phyloP scores from a whole-genome alignment of 371 early-diverging fungal species.

The Rhizomucor pusillus region DNA sequence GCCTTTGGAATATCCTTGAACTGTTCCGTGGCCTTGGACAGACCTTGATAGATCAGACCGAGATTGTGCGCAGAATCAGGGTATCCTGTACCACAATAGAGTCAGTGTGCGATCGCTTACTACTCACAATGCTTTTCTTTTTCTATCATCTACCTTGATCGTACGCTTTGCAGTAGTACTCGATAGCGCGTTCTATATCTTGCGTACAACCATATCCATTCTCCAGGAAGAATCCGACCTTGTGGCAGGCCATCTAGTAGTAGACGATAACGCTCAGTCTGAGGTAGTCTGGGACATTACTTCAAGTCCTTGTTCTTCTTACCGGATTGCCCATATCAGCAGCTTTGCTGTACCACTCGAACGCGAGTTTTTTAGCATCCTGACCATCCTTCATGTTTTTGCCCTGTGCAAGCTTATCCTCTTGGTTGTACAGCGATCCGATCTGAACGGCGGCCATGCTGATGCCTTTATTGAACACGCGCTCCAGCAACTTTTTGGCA shows the following conservation, averaged over 20 bases:
- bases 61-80: slow-evolving; percentile 63
- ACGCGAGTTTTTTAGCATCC: slow-evolving; percentile 49
- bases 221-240: slow-evolving; percentile 53
- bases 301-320: slow-evolving; percentile 14
- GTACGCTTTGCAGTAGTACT: slow-evolving; percentile 49
- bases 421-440: slow-evolving; percentile 56
- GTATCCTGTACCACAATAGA: slow-evolving; percentile 16
- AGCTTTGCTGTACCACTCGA: slow-evolving; percentile 53
- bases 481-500: slow-evolving; percentile 51
- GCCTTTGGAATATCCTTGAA: slow-evolving; percentile 48
- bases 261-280: too few relatives aligned
- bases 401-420: slow-evolving; percentile 51
- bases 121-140: too few relatives aligned
- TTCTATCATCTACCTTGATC: slow-evolving; percentile 53
- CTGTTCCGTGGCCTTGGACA: slow-evolving; percentile 28
- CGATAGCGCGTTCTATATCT: slow-evolving; percentile 44
- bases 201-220: slow-evolving; percentile 42
- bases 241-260: slow-evolving; percentile 67
- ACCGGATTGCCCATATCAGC: slow-evolving; percentile 54
- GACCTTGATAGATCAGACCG: slow-evolving; percentile 57
- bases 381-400: slow-evolving; percentile 46
- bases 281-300: too few relatives aligned
- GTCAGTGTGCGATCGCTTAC: too few relatives aligned
- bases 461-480: slow-evolving; percentile 51
- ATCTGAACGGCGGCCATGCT: slow-evolving; percentile 63